Conservation (phyloP, 2,329 filamentous ascomycete genomes). For the Fusarium circinatum region DNA sequence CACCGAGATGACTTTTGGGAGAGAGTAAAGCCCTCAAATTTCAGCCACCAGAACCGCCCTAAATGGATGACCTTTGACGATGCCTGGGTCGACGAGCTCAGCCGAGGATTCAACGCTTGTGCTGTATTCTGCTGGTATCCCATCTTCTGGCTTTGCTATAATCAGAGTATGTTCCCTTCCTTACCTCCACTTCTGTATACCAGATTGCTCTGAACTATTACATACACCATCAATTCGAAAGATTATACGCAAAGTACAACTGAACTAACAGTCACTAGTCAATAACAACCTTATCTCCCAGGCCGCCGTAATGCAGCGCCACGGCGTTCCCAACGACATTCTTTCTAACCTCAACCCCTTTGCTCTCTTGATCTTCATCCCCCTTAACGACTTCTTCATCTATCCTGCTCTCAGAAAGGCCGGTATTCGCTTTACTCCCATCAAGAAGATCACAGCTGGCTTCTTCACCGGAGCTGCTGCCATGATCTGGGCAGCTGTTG, state of each 20-base stretch:
- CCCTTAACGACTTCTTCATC: conserved; percentile 72
- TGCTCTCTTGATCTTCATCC: conserved; percentile 78
- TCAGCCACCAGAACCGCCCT: conserved; percentile 64
- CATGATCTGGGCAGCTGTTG: conserved; percentile 65
- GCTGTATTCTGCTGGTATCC: conserved; percentile 77
- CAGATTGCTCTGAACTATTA: too few species aligned
- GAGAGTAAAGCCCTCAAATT: conserved; percentile 72
- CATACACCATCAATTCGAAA: too few species aligned
- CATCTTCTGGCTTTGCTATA: conserved; percentile 65
- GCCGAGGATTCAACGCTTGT: conserved; percentile 74
- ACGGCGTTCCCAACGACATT: conserved; percentile 81
- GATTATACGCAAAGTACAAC: too few species aligned
- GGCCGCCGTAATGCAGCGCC: conserved; percentile 71
- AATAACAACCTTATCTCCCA: conserved; percentile 71
- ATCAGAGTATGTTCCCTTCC: conserved; percentile 47
- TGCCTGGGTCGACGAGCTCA: conserved; percentile 80
- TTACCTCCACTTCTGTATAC: too few species aligned
- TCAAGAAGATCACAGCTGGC: conserved; percentile 77
- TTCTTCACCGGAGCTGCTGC: conserved; percentile 72
- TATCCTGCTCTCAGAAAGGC: conserved; percentile 74
- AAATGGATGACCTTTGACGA: conserved; percentile 83
- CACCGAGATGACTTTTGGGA: conserved; percentile 72
- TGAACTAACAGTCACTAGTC: conserved; percentile 45
- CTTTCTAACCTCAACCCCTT: conserved; percentile 80
- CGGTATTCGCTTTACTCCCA: conserved; percentile 76